Base-by-base conservation (phyloP, 495 filamentous ascomycete genomes). In the Penicillium desertorum region DNA sequence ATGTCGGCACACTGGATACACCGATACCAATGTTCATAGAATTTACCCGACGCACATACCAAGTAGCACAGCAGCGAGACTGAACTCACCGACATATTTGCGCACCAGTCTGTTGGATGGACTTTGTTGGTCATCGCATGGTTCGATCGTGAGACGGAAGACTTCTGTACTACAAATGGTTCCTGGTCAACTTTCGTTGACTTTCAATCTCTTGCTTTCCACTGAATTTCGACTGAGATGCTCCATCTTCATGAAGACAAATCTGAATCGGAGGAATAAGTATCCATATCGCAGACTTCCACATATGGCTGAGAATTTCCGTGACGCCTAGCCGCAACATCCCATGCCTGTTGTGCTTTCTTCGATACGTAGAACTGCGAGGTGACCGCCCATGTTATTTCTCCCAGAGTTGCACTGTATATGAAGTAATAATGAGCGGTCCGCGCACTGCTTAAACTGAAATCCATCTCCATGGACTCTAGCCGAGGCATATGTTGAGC, bases 401-500 rank as follows among this genome's bases (percentile, higher is more conserved):
- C 19, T 10, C 37, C 51, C 9, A 4, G 20, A 2, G 1, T 44
- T 29, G 39, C 39, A 16, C 14, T 19, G 39, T 53, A 53, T 11
- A 14, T 16, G 25, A 53, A 44, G 12, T 8, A 14, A 30, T 34
- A 39, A 1, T 14, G 8, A 14, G 34, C 1, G 1, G 2, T 2
- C 12, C 10, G 3, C 3, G 2, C 1, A 3, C 10, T 2, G 2
- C 0, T 0, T 32, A 23, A 19, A 1, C 11, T 5, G 32, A 39
- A 4, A n/a, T 22, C 25, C 1, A 53, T 25, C 4, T 11, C 8
- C 49, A 51, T 51, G 8, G 4, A 5, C 10, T 6, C 3, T 5
- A 51, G 23, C 4, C 36, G 20, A 14, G 49, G 49, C 49, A 51
- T 51, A 11, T 29, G 6, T 17, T 51, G 32, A 41, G 49, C 49